These are phyloP conservation scores for Periconia macrospinosa DNA, from an alignment of 2,329 filamentous ascomycete species.

Conservation along the genomic window DNA sequence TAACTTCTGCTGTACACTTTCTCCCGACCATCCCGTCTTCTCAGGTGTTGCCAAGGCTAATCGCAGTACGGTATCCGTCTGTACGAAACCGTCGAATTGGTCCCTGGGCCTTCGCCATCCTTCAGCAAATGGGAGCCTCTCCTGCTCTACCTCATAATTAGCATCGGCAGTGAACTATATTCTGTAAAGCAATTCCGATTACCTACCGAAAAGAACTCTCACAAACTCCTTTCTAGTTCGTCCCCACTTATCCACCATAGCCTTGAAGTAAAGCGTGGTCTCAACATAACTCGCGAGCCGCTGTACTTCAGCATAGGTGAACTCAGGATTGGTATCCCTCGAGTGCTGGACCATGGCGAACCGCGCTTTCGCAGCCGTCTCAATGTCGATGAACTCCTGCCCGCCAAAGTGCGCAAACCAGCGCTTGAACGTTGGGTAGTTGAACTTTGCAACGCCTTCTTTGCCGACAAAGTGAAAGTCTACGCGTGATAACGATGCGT, in stretches of 20 bases:
- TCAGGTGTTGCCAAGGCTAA: conserved; percentile 20
- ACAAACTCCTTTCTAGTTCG: conserved; percentile 16
- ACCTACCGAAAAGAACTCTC: conserved; percentile 29
- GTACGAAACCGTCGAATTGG: conserved; percentile 8
- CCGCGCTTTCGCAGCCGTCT: conserved; percentile 8
- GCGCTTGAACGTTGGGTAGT: conserved; percentile 23
- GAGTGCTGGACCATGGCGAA: conserved; percentile 1
- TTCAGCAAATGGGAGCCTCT: conserved; percentile 22
- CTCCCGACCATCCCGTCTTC: background rate
- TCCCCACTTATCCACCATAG: conserved; percentile 15
- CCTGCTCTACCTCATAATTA: conserved; percentile 14
- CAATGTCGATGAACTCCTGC: conserved; percentile 1
- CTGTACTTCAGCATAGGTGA: conserved; percentile 14
- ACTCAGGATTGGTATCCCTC: conserved; percentile 14
- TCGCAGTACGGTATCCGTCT: conserved; percentile 10
- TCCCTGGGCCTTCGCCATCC: conserved; percentile 19
- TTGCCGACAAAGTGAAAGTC: conserved; percentile 24
- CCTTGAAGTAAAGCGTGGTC: conserved; percentile 16
- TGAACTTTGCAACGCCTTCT: conserved; percentile 15
- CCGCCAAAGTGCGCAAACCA: conserved; percentile 15
- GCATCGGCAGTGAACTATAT: no score
- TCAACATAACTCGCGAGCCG: conserved; percentile 22
- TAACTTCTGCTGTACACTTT: no score
- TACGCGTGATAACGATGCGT: conserved; percentile 32
- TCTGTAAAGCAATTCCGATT: background rate